Evolutionary conservation across 2,329 filamentous ascomycete species (phyloP), one percentile per base, ranked within the genome.

Genomic region (Paraphaeosphaeria sporulosa): DNA sequence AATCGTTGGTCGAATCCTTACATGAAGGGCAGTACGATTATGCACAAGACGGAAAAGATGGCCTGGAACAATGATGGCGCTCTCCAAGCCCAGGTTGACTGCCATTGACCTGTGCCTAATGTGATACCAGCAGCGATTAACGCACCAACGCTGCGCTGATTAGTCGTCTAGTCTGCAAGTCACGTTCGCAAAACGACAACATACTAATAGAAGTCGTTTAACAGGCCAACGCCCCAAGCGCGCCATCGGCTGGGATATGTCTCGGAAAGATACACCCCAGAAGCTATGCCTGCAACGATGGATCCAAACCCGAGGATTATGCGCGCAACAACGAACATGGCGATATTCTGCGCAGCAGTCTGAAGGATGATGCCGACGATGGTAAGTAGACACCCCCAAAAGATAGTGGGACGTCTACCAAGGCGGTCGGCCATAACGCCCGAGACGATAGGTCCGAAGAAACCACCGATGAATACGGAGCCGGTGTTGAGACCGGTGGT

Each of bases 91-190:
- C 81, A 82, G 8, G 79, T 82, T 17, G 77, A 79, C 38, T 79
- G 67, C 51, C 51, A 44, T 8, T 54, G 64, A 0, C 74, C 77
- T 0, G 80, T 82, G 1, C 80, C 80, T 10, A 76, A 77, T 2
- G 81, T 84, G 54, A 84, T 78, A 6, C 81, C 81, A 4, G 83
- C 81, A 0, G 82, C 81, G 36, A 84, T 78, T 4, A 85, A 70
- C 0, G 57, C 61, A 38, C 38, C 38, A 4, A 44, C 51, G 25
- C 38, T 43, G n/a, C 15, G 3, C 13, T 5, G 4, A 8, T 30
- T 25, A 2, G 17, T 52, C 23, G n/a, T 23, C 32, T 73, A 71
- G n/a, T n/a, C n/a, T n/a, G n/a, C n/a, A 10, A 54, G 78, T 78
- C 15, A 81, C 10, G 21, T 15, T 4, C 13, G n/a, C 12, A 27